Base-by-base conservation (phyloP, 805 yeast species). In the Starmera amethionina region DNA sequence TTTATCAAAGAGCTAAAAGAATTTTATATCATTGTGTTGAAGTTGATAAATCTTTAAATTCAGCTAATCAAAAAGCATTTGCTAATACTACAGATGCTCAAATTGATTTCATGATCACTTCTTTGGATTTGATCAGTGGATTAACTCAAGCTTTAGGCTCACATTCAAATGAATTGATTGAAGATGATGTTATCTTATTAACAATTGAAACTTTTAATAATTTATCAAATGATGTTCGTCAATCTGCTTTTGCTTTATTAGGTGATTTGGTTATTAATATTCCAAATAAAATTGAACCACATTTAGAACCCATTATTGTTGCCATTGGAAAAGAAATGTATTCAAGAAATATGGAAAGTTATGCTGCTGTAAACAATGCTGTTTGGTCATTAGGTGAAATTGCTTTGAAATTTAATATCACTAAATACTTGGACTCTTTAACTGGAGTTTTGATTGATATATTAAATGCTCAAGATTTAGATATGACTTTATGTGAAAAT, bases 371-470 rank as follows among this genome's bases (percentile, higher is more conserved):
- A 51, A 85, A 84, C 60, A 93, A 93, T 59, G 93, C 97, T 1
- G 78, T 86, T 38, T 93, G 98, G 98, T 76, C 96, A 2, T 63
- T 84, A 12, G 97, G 98, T 35, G 95, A 93, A 58, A 76, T 93
- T 28, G 70, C 86, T 4, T 66, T 88, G 52, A 73, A 84, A 41
- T 64, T 67, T 1, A 66, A 68, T 32, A 49, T 80, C 45, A 63
- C 62, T 34, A 78, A 77, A 13, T 81, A 72, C 52, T 57, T 80
- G 35, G 62, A 58, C 32, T 77, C 76, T 44, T 59, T 82, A 46
- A 65, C 79, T 45, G 68, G 65, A 34, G 59, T 78, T 18, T 59
- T 85, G 41, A 73, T 82, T 13, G 77, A 79, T 8, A 68, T 81
- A n/a, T 57, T 85, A 36, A 67, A 72, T 44, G 63, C 75, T 40